A percentile compares a stretch with the other conserved stretches of the same genome.
These are phyloP conservation scores for Eutypella sp. DNA, from an alignment of 2,329 filamentous ascomycete species.

Conservation along the genomic window DNA sequence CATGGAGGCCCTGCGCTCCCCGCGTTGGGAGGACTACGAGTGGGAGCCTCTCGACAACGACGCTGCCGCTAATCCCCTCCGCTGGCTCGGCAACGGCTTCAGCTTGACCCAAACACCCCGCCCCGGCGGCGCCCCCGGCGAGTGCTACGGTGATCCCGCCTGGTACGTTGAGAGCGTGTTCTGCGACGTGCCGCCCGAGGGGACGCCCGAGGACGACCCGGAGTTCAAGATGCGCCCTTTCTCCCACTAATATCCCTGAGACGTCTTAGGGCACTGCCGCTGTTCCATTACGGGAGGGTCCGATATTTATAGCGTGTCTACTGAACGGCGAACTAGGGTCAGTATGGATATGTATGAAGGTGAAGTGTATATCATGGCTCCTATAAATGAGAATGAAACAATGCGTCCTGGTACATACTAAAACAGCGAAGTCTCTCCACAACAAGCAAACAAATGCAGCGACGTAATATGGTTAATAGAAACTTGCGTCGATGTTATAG, in stretches of 20 bases:
- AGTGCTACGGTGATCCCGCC: conserved; percentile 23
- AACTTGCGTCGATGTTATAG: no score
- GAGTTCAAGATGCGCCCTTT: conserved; percentile 25
- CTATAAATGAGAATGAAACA: no score
- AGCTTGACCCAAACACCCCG: conserved; percentile 30
- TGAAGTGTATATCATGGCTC: no score
- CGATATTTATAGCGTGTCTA: no score
- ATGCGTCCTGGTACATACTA: no score
- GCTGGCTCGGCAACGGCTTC: conserved; percentile 39
- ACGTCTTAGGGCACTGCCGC: no score
- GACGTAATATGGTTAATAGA: no score
- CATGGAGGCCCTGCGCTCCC: conserved; percentile 35
- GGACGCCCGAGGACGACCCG: conserved; percentile 22
- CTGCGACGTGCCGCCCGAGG: conserved; percentile 17
- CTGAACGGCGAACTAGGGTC: no score
- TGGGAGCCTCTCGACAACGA: conserved; percentile 31
- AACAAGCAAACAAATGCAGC: no score
- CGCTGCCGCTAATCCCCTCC: conserved; percentile 25
- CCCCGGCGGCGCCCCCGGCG: conserved; percentile 15
- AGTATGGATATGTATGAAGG: no score
- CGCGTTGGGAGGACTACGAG: conserved; percentile 43
- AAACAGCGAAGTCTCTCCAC: no score
- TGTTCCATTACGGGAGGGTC: no score
- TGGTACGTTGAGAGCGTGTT: conserved; percentile 28
- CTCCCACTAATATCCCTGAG: conserved; percentile 23